Percentiles rank a stretch among this genome's conserved stretches.
These are phyloP conservation scores for Penicillium cataractarum DNA, from an alignment of 495 filamentous ascomycete species.

Conservation along the genomic window DNA sequence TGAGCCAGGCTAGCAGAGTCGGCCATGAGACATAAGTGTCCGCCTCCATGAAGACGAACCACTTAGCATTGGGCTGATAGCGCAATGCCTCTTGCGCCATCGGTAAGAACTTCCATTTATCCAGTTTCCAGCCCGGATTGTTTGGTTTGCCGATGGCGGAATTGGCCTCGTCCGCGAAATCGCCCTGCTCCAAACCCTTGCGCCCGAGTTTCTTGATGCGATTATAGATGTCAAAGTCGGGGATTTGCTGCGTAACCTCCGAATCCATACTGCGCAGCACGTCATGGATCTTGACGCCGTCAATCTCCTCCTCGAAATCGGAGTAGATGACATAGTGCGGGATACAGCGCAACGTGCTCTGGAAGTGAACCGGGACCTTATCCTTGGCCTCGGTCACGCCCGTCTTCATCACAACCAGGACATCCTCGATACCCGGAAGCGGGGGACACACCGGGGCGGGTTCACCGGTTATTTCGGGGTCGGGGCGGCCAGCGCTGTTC, in stretches of 20 bases:
- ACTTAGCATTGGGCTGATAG: constrained; percentile 55
- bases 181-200: constrained; percentile 42
- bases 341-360: constrained; percentile 55
- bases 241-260: constrained; percentile 38
- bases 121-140: constrained; percentile 58
- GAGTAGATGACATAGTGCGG: constrained; percentile 60
- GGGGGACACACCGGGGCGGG: constrained; percentile 37
- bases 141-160: constrained; percentile 51
- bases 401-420: constrained; percentile 52
- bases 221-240: constrained; percentile 58
- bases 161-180: constrained; percentile 50
- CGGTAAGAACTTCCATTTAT: constrained; percentile 64
- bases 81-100: constrained; percentile 54
- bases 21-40: constrained; percentile 69
- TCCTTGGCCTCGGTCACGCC: constrained; percentile 49
- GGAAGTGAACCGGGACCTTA: constrained; percentile 53
- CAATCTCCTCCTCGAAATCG: constrained; percentile 55
- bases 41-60: constrained; percentile 72
- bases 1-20: constrained; percentile 61
- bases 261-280: constrained; percentile 47
- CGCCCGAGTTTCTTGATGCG: constrained; percentile 45
- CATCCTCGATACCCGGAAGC: constrained; percentile 47
- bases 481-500: constrained; percentile 15
- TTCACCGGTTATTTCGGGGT: constrained; percentile 19
- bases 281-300: constrained; percentile 52